Percentiles rank a stretch among this genome's conserved stretches.
Conservation (phyloP, 768 basidiomycete genomes). For the Cubamyces lactineus region DNA sequence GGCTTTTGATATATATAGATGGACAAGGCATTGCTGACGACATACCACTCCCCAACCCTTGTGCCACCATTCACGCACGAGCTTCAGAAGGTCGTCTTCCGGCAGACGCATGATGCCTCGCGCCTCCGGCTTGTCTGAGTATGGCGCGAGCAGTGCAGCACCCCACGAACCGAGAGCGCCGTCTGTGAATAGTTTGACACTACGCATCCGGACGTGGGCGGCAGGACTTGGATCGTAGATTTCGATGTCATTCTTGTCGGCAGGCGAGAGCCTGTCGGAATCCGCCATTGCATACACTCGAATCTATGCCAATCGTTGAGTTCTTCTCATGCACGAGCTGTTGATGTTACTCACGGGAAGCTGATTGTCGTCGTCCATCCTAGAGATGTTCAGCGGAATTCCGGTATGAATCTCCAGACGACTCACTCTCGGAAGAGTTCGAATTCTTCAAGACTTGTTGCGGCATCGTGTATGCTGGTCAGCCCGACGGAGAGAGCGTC, state of each 20-base stretch:
- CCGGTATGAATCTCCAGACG: background rate
- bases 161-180: constrained; percentile 93
- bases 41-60: constrained; percentile 86
- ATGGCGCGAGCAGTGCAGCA: constrained; percentile 85
- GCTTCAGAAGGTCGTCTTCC: constrained; percentile 52
- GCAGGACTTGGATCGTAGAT: constrained; percentile 41
- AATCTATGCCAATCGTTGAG: constrained; percentile 27
- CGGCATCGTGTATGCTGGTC: constrained; percentile 88
- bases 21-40: constrained; percentile 12
- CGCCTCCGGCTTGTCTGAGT: constrained; percentile 75
- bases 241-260: constrained; percentile 17
- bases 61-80: constrained; percentile 66
- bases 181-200: constrained; percentile 78
- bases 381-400: constrained; percentile 34
- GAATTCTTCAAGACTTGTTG: constrained; percentile 51
- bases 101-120: constrained; percentile 69
- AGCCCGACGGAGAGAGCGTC: constrained; percentile 81
- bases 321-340: background rate
- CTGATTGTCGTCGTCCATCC: constrained; percentile 67
- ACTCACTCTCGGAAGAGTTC: constrained; percentile 63
- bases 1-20: background rate
- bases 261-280: constrained; percentile 42
- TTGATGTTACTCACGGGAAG: constrained; percentile 58
- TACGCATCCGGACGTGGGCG: constrained; percentile 42
- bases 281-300: constrained; percentile 44